These are phyloP conservation scores for Paxillus involutus DNA, from an alignment of 768 basidiomycete genomes.

Conservation along the genomic window DNA sequence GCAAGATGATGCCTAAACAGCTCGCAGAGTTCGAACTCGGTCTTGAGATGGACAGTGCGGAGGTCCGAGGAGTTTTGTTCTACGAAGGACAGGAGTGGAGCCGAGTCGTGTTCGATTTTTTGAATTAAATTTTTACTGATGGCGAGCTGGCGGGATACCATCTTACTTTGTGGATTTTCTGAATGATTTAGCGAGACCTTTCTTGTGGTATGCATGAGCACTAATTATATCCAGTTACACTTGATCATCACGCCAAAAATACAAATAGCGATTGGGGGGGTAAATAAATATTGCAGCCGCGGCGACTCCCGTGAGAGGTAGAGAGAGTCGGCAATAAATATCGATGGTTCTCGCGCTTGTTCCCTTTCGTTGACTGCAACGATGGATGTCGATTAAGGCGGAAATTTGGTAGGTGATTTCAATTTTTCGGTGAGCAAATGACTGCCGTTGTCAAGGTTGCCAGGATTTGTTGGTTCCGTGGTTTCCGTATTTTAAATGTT, in stretches of 20 bases:
- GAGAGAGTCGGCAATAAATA: neutral
- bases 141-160: neutral
- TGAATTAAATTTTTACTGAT: constrained; percentile 29
- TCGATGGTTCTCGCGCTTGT: neutral
- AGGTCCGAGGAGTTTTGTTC: constrained; percentile 79
- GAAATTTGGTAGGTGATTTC: constrained; percentile 5
- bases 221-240: neutral
- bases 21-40: constrained; percentile 77
- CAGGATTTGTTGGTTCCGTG: neutral
- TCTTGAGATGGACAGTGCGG: constrained; percentile 81
- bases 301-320: constrained; percentile 4
- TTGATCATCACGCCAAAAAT: constrained; percentile 1
- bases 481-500: neutral
- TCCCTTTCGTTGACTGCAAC: neutral
- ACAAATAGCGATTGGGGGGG: neutral
- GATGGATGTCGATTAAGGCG: neutral
- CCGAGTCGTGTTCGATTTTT: constrained; percentile 62
- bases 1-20: neutral
- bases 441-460: constrained; percentile 3
- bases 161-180: neutral
- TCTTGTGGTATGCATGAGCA: neutral
- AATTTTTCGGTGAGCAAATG: constrained; percentile 1
- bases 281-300: neutral
- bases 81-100: constrained; percentile 82
- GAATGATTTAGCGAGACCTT: neutral